Evolutionary conservation across 345 rosid genomes (phyloP), one percentile per base, ranked within the genome.

Genomic region (Camelina neglecta): DNA sequence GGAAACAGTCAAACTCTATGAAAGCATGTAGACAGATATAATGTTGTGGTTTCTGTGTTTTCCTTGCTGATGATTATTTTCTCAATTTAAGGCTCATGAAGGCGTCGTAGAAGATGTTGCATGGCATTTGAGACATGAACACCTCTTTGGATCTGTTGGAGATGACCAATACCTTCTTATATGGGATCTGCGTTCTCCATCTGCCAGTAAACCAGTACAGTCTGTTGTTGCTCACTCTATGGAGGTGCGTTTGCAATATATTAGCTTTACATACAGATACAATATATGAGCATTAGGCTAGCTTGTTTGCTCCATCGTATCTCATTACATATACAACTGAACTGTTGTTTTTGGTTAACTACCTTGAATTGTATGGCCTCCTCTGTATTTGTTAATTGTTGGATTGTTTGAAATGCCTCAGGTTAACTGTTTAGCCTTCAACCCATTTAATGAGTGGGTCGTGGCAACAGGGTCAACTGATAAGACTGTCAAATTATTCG

Each of bases 101-200:
- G 98, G 99, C 29, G 98, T 96, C 6, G 99, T 93, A 11, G 99
- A 96, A 85, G 99, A 96, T 83, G 99, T 96, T 1, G 98, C 99
- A 1, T 96, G 99, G 98, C 99, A 96, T 86, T 77, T 87, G 75
- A 87, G 97, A 75, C 99, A 96, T 72, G 99, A 91, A 72, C 84
- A 96, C 82, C 79, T 96, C 65, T 93, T 96, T 89, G 99, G 99
- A 74, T 96, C 98, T 5, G 97, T 90, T 74, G 99, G 99, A 35
- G 99, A 96, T 83, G 98, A 96, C 79, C 98, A 91, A 36, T 93
- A 87, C 83, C 83, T 96, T 69, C 90, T 83, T 74, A 76, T 96
- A 77, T 93, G 99, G 99, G 98, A 96, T 85, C 78, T 91, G 29
- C 88, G 99, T 64, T 80, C 92, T 64, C 87, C 94, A 47, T 77